phyloP scores from a whole-genome alignment of 2,329 filamentous ascomycete genomes.

The Biscogniauxia mediterranea region DNA sequence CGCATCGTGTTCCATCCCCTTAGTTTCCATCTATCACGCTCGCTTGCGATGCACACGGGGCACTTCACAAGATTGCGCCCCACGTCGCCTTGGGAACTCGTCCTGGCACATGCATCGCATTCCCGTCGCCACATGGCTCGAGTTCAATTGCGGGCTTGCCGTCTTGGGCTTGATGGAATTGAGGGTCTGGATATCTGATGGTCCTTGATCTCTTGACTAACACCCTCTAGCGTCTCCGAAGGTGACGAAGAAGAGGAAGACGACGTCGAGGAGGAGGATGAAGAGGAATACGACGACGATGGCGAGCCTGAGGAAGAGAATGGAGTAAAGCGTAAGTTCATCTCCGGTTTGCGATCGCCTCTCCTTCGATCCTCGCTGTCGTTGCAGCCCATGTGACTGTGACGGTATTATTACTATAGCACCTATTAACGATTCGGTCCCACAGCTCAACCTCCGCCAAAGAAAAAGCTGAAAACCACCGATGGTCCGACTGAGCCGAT shows the following conservation, averaged over 20 bases:
- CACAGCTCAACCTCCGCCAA: conserved; percentile 28
- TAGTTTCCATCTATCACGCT: neutral
- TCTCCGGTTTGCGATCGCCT: neutral
- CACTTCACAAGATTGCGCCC: conserved; percentile 15
- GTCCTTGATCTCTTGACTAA: conserved; percentile 14
- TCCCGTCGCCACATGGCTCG: conserved; percentile 7
- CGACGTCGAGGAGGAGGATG: conserved; percentile 32
- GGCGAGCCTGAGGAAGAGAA: conserved; percentile 30
- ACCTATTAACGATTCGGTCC: conserved; percentile 8
- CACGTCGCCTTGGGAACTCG: conserved; percentile 12
- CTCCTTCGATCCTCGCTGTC: neutral
- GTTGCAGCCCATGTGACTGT: neutral
- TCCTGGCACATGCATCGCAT: conserved; percentile 7
- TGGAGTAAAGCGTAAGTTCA: conserved; percentile 32
- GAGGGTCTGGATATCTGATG: neutral
- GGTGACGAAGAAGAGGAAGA: conserved; percentile 33
- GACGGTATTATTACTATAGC: neutral
- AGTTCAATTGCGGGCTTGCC: neutral
- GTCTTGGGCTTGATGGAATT: neutral
- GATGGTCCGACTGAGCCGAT: conserved; percentile 20
- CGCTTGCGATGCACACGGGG: neutral
- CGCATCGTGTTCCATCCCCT: neutral
- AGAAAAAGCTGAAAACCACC: conserved; percentile 33
- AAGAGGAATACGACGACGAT: conserved; percentile 31
- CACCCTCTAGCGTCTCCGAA: conserved; percentile 28